Base-by-base conservation (phyloP, 176 grass and related monocot genomes). In the Eleusine coracana region DNA sequence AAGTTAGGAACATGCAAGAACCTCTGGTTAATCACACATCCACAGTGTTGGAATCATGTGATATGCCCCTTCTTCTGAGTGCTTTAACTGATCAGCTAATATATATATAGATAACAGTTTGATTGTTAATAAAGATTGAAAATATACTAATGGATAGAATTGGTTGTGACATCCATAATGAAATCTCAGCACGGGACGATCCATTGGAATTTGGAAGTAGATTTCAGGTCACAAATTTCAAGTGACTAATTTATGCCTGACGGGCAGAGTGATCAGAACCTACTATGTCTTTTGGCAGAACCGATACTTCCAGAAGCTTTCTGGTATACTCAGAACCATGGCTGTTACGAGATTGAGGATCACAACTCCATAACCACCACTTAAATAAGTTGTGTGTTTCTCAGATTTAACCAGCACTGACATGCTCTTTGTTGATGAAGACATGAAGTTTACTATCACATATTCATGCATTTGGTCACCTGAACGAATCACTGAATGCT, bases 211-310 rank as follows among this genome's bases (percentile, higher is more conserved):
- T 41, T 84, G 38, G 11, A 80, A 80, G 34, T 17, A n/a, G 74
- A 67, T 40, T 14, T 42, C 84, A 74, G 55, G 31, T 63, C 75
- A 55, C 34, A 64, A 70, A 75, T 39, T 84, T 31, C 81, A 74
- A 84, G 3, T 66, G 38, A 67, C 49, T 66, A 44, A 74, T 58
- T 82, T 21, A 18, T 80, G 50, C 27, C 23, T 67, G 20, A 36
- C 31, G 21, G 4, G n/a, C 38, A 70, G 23, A 54, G 69, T 5
- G 27, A 80, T 39, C 15, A 70, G 39, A 41, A 45, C 0, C 31
- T 73, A 71, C 52, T 63, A 58, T 54, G 58, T 28, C n/a, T 28
- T 78, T 64, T 44, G 10, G 17, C 68, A 55, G 44, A 14, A 70
- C 4, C 62, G 71, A 41, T 66, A 66, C 29, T 66, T 29, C 41